Conservation (phyloP, 257 asterid genomes). For the Cordia subcordata region DNA sequence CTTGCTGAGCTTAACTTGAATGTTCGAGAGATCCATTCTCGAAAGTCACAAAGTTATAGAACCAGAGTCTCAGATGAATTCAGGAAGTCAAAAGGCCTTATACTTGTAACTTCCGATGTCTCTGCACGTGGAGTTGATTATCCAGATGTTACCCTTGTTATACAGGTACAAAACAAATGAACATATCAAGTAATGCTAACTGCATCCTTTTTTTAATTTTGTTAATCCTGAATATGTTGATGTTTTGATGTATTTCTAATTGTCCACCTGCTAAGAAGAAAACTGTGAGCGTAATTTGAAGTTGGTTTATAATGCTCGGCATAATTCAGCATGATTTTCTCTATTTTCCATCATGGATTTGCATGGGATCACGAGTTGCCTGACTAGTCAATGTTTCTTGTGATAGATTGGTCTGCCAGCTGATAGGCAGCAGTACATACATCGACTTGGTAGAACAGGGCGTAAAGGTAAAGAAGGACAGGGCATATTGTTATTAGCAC, state of each 20-base stretch:
- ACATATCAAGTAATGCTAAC: too few species aligned
- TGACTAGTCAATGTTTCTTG: not conserved
- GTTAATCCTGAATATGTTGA: not conserved
- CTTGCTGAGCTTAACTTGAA: constrained; percentile 78
- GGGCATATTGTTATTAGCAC: constrained; percentile 84
- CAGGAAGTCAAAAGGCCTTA: constrained; percentile 89
- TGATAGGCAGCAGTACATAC: constrained; percentile 87
- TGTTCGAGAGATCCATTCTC: constrained; percentile 91
- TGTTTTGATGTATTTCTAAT: not conserved
- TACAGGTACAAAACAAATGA: constrained; percentile 50
- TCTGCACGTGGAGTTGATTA: constrained; percentile 99
- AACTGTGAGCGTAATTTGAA: not conserved
- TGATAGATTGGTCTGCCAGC: constrained; percentile 84
- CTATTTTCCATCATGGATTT: too few species aligned
- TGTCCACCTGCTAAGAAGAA: not conserved
- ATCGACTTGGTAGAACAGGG: constrained; percentile 96
- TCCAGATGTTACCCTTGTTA: constrained; percentile 87
- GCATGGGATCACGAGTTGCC: too few species aligned
- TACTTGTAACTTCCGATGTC: constrained; percentile 93
- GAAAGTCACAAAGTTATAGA: constrained; percentile 88
- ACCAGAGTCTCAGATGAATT: constrained; percentile 90
- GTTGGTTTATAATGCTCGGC: too few species aligned
- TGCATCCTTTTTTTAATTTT: too few species aligned
- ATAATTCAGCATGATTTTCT: too few species aligned
- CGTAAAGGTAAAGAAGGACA: constrained; percentile 95